Base-by-base conservation (phyloP, 371 early-diverging fungal genomes). In the Mortierella polycephala region DNA sequence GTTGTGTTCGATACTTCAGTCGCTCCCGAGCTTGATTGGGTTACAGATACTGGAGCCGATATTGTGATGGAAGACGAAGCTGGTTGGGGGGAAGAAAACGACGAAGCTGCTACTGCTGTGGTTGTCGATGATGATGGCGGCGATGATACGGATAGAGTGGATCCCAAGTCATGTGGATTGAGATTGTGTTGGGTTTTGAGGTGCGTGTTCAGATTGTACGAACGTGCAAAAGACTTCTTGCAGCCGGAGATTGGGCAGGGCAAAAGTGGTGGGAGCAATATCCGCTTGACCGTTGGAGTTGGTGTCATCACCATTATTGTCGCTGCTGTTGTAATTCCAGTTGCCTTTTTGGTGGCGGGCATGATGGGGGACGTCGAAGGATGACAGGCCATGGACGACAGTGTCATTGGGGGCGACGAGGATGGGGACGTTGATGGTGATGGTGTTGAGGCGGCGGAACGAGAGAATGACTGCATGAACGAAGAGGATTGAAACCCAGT, bases 171-270 rank as follows among this genome's bases (percentile, higher is more conserved):
- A 53, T 66, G 57, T 10, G 57, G 30, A 14, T 61, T 39, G 12
- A 66, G 47, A 6, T 64, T 49, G 13, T 74, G 74, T 3, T 59
- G 59, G 12, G 67, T 67, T 42, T 50, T 50, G 54, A 71, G 49
- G 40, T 77, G 77, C 0, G 58, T 46, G 13, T 67, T 64, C 18
- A 77, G 61, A 23, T 71, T 71, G 23, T 44, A 52, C 5, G 64
- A 21, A n/a, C 62, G 50, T 13, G 77, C 51, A 39, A 77, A 77
- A 20, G 72, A 55, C 41, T 68, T 69, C 7, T 56, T 30, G 39
- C 79, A 77, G 8, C 42, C 42, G 2, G 60, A 41, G 41, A 63
- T 53, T 4, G 79, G 79, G 21, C 79, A 77, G 16, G 62, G 64
- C 40, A 67, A 42, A n/a, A 53, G 40, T 13, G 65, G 57, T 10